Base-by-base conservation (phyloP, 805 yeast species). In the Clavispora phyllophila region DNA sequence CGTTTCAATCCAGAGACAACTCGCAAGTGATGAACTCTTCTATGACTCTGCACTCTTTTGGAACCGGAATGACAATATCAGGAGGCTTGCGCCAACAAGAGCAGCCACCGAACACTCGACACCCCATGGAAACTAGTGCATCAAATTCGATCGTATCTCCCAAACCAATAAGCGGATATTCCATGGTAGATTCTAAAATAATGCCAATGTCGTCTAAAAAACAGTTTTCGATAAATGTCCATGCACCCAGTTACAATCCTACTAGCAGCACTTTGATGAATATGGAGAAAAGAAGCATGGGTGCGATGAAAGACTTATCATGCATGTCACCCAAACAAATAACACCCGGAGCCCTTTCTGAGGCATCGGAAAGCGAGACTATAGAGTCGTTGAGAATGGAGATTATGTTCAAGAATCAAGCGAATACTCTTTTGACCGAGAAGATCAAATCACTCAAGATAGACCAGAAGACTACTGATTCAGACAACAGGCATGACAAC, bases 341-440 rank as follows among this genome's bases (percentile, higher is more conserved):
- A 8, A 29, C 20, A 7, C 33, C 33, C 12, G 33, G n/a, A 12
- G 12, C n/a, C 12, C 12, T 3, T 10, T 5, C 19, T 3, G 33
- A 17, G 6, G 33, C 20, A 10, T 29, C 33, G 3, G 33, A 29
- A 6, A 29, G 9, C 10, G 20, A 29, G 20, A 29, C 46, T 23
- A 26, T 53, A 13, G 78, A 75, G 36, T 61, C 65, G 41, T 58
- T 76, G 43, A 73, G 71, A 49, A 60, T 76, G 37, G 79, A 79
- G 48, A 54, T 83, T 39, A 72, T 72, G 43, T 62, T 81, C 39
- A 83, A 81, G 55, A 79, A 82, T 36, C 66, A 66, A 53, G 56
- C 71, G 46, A 55, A 65, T 50, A 54, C 61, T 44, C 58, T 62
- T 46, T 54, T 70, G 51, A 57, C 66, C 13, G 66, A 65, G 32